Percentiles rank a stretch among this genome's conserved stretches.
Conservation (phyloP, 306 rosid species). For the Cicer cuneatum region DNA sequence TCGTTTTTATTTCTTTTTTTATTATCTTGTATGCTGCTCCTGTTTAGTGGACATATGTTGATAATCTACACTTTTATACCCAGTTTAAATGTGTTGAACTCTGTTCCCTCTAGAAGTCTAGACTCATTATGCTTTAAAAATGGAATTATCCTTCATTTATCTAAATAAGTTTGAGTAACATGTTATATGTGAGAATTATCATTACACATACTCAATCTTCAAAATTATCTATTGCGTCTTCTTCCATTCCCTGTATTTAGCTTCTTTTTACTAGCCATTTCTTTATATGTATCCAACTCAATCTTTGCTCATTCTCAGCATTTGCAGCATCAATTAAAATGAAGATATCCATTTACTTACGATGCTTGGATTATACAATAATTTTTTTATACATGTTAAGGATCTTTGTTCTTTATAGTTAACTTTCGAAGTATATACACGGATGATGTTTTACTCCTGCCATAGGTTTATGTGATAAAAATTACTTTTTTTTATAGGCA, state of each 20-base stretch:
- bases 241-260: not conserved
- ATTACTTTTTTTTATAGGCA: no score
- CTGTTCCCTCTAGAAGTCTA: no score
- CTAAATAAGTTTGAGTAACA: not conserved
- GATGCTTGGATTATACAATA: not conserved
- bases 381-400: no score
- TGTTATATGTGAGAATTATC: conserved; percentile 3
- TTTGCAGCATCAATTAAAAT: not conserved
- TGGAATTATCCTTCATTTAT: not conserved
- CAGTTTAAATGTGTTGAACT: not conserved
- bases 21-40: not conserved
- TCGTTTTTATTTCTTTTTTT: not conserved
- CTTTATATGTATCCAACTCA: not conserved
- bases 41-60: not conserved
- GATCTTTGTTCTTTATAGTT: not conserved
- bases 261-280: conserved; percentile 4
- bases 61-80: not conserved
- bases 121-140: not conserved
- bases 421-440: not conserved
- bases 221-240: not conserved
- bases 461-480: not conserved
- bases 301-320: not conserved
- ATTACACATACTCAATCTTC: not conserved
- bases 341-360: not conserved
- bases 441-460: not conserved